Conservation (phyloP, 495 filamentous ascomycete species). For the Extremus antarcticus region DNA sequence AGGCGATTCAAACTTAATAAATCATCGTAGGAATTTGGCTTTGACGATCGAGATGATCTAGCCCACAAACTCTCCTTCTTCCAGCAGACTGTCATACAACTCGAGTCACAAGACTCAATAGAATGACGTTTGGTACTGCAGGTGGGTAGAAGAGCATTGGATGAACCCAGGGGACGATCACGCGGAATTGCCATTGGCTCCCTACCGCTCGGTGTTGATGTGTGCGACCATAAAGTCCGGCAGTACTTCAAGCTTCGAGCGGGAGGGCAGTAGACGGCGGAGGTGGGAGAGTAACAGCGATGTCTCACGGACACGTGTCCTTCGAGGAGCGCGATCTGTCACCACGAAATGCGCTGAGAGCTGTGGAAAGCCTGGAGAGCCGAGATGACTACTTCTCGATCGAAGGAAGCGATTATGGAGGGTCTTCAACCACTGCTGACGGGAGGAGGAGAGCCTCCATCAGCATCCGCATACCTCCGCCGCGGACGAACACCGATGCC, state of each 20-base stretch:
- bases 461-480: conserved; percentile 16
- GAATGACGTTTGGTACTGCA: no score
- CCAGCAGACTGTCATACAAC: no score
- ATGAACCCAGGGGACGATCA: no score
- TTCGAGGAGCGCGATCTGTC: conserved; percentile 10
- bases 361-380: neutral
- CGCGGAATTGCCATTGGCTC: neutral
- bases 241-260: neutral
- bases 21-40: no score
- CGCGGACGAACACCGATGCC: conserved; percentile 21
- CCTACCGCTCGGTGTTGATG: neutral
- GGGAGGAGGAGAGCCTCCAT: neutral
- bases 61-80: no score
- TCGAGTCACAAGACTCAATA: no score
- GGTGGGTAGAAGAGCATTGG: no score
- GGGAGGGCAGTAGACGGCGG: neutral
- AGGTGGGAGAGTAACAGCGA: neutral
- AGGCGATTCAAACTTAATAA: no score
- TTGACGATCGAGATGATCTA: no score
- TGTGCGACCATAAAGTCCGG: neutral
- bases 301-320: conserved; percentile 8
- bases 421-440: neutral
- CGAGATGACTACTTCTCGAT: conserved; percentile 14
- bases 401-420: conserved; percentile 1
- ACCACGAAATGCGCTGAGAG: neutral